These are phyloP conservation scores for Ascochyta pisi DNA, from an alignment of 2,329 filamentous ascomycete species.

Conservation along the genomic window DNA sequence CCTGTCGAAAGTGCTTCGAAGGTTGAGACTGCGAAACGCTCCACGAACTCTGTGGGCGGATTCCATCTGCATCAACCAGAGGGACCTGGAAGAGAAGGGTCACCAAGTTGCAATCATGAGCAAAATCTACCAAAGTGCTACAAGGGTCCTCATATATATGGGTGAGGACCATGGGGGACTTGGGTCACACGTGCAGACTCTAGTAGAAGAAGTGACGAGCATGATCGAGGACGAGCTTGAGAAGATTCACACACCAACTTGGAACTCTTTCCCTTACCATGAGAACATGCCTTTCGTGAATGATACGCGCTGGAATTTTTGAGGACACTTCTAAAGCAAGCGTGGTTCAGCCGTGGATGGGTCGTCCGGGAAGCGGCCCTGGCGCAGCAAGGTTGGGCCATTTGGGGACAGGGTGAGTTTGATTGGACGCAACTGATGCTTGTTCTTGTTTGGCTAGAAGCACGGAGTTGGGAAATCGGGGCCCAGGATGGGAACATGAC, in stretches of 20 bases:
- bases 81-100: neutral
- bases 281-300: neutral
- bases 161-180: neutral
- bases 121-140: neutral
- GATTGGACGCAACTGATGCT: neutral
- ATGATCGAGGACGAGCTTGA: neutral
- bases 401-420: neutral
- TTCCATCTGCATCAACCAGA: neutral
- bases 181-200: neutral
- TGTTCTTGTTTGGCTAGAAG: neutral
- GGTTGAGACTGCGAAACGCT: neutral
- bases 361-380: neutral
- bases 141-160: neutral
- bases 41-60: neutral
- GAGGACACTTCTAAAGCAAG: neutral
- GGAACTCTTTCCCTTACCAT: neutral
- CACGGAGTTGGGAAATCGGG: neutral
- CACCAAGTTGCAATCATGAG: neutral
- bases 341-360: neutral
- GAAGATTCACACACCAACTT: neutral
- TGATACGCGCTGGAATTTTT: neutral
- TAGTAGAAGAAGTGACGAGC: neutral
- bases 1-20: neutral
- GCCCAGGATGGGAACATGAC: neutral
- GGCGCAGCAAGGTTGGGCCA: neutral